Evolutionary conservation across 768 basidiomycete species (phyloP).

Genomic region (Tubosaeta brunneosetosa): DNA sequence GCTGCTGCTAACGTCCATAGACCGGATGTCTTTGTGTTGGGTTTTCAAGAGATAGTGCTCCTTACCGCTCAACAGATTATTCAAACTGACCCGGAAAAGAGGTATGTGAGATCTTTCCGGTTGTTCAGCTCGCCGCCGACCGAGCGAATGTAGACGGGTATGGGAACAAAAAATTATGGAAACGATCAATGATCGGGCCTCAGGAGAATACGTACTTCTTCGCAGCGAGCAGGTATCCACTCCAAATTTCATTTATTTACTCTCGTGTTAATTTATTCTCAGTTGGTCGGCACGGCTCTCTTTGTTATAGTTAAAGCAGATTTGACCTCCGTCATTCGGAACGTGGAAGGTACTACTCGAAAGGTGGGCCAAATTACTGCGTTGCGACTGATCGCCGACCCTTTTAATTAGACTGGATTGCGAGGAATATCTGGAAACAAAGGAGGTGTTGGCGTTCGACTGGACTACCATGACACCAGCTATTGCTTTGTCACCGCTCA

Average conservation of each 20-base stretch:
- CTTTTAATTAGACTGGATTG: constrained; percentile 60
- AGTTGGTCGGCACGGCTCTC: constrained; percentile 95
- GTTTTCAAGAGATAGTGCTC: constrained; percentile 97
- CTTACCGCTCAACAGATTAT: constrained; percentile 97
- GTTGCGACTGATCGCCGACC: neutral
- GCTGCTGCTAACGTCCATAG: constrained; percentile 36
- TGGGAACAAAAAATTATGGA: constrained; percentile 87
- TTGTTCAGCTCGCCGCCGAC: neutral
- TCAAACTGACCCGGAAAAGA: constrained; percentile 91
- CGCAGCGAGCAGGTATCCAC: constrained; percentile 81
- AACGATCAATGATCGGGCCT: constrained; percentile 66
- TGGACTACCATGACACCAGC: constrained; percentile 86
- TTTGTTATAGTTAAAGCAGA: constrained; percentile 78
- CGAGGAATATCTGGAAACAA: constrained; percentile 97
- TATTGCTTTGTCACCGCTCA: constrained; percentile 97
- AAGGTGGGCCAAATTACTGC: constrained; percentile 52
- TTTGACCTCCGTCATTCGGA: constrained; percentile 73
- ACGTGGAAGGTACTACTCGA: constrained; percentile 87
- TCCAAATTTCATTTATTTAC: neutral
- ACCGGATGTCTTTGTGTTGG: constrained; percentile 86
- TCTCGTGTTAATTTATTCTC: constrained; percentile 6
- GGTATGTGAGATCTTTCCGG: constrained; percentile 39
- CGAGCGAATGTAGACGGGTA: constrained; percentile 49
- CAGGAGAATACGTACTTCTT: constrained; percentile 74
- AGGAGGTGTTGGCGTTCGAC: constrained; percentile 89